Conservation (phyloP, 805 yeast genomes). For the Starmera caribaea region DNA sequence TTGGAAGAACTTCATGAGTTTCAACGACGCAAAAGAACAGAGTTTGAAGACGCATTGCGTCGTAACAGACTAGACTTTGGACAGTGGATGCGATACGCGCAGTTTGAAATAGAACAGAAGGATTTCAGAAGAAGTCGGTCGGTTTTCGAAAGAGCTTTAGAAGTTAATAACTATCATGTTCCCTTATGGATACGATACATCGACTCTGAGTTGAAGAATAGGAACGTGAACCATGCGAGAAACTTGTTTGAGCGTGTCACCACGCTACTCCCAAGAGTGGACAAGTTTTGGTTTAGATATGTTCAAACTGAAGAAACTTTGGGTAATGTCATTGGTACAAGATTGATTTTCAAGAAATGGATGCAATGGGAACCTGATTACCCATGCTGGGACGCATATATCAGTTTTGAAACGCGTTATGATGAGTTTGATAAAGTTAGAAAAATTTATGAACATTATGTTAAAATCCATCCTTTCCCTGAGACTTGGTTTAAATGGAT, state of each 20-base stretch:
- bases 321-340: constrained; percentile 49
- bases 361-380: constrained; percentile 60
- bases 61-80: constrained; percentile 73
- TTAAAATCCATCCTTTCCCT: constrained; percentile 39
- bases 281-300: constrained; percentile 81
- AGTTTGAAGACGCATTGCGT: constrained; percentile 79
- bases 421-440: constrained; percentile 49
- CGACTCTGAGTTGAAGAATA: constrained; percentile 61
- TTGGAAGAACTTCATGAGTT: constrained; percentile 70
- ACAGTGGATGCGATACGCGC: constrained; percentile 90
- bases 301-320: constrained; percentile 75
- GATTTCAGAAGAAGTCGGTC: constrained; percentile 78
- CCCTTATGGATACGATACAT: constrained; percentile 84
- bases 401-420: constrained; percentile 65
- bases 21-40: constrained; percentile 70
- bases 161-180: constrained; percentile 63
- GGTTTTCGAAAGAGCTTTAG: constrained; percentile 77
- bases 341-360: constrained; percentile 74
- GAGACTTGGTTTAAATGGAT: constrained; percentile 72
- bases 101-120: constrained; percentile 73
- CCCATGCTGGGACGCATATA: constrained; percentile 66
- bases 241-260: constrained; percentile 76
- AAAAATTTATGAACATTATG: constrained; percentile 45
- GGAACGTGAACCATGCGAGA: constrained; percentile 80
- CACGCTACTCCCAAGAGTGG: constrained; percentile 62